phyloP scores from a whole-genome alignment of 2,329 filamentous ascomycete genomes.

The Paracamarosporium sp. region DNA sequence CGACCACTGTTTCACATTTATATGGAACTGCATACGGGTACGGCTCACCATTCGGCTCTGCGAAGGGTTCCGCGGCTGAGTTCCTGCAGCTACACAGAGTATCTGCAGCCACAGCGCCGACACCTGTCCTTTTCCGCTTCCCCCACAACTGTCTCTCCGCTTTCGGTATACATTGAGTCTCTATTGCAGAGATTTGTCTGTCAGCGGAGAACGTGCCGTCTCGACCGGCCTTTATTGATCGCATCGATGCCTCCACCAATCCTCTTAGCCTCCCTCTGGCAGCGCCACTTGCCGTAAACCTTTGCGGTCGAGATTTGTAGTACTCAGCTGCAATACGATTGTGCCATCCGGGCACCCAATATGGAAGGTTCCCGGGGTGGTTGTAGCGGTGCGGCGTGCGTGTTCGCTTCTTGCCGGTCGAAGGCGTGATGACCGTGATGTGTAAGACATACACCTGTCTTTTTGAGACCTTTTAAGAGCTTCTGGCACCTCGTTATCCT shows the following conservation, averaged over 20 bases:
- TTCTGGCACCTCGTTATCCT: not conserved
- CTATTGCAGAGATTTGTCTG: not conserved
- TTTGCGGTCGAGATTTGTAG: too few species aligned
- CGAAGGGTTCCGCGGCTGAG: constrained; percentile 3
- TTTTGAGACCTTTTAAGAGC: not conserved
- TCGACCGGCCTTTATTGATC: not conserved
- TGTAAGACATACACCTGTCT: constrained; percentile 1
- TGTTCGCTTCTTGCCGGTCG: constrained; percentile 1
- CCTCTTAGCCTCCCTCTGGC: not conserved
- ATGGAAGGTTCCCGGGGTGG: not conserved
- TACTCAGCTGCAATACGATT: constrained; percentile 2
- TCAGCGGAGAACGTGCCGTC: constrained; percentile 4
- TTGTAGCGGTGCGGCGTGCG: not conserved
- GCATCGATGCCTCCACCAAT: not conserved
- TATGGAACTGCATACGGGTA: not conserved
- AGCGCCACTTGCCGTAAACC: not conserved
- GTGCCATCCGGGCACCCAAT: not conserved
- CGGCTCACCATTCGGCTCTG: not conserved
- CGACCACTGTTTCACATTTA: not conserved
- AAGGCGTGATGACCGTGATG: not conserved
- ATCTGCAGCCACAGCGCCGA: not conserved
- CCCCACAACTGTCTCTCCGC: not conserved
- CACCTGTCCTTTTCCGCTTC: constrained; percentile 5
- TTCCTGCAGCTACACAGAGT: not conserved
- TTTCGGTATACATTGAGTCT: not conserved